Base-by-base conservation (phyloP, 1,139 yeast genomes). In the Geotrichum bryndzae region DNA sequence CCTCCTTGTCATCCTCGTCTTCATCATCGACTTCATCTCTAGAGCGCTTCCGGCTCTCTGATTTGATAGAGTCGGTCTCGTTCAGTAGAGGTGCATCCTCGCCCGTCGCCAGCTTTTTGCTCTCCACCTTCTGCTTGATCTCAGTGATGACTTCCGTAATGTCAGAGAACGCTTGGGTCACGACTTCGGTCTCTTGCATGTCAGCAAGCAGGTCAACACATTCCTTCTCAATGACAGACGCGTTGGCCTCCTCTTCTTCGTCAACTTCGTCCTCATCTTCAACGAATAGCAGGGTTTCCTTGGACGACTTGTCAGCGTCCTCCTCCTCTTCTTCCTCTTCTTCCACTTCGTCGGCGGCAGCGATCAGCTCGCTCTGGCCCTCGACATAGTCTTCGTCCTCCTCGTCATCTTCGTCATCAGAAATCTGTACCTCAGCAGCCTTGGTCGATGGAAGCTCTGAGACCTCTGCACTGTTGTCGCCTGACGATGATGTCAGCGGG, bases 291-390 rank as follows among this genome's bases (percentile, higher is more conserved):
- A n/a, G 10, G 18, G 15, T 22, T 29, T 25, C 45, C 5, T 27
- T 51, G 7, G 18, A 51, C 57, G 25, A n/a, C 51, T 53, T 46
- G 18, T 22, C 61, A 35, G n/a, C 41, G 27, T 35, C 54, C 31
- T 54, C 54, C 18, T 53, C 58, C 22, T 33, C 55, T 23, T 38
- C 56, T 31, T 18, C 55, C 35, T 41, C 57, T 15, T 58, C 57
- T 15, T 48, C 38, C 25, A 27, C 56, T 33, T 51, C 54, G 4
- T 31, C 54, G n/a, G 22, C 53, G 15, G 22, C 38, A 29, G 18
- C 56, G 25, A 22, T n/a, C 23, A 46, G 25, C 18, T 53, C 50
- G 18, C 13, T 29, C 10, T n/a, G 13, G 29, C 15, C 35, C 25
- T 35, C 48, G 33, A n/a, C 13, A 7, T 25, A 33, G 48, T 46